Percentiles rank a stretch among this genome's conserved stretches.
Evolutionary conservation across 1,139 yeast genomes (phyloP).

Genomic region (Magnusiomyces sp.): DNA sequence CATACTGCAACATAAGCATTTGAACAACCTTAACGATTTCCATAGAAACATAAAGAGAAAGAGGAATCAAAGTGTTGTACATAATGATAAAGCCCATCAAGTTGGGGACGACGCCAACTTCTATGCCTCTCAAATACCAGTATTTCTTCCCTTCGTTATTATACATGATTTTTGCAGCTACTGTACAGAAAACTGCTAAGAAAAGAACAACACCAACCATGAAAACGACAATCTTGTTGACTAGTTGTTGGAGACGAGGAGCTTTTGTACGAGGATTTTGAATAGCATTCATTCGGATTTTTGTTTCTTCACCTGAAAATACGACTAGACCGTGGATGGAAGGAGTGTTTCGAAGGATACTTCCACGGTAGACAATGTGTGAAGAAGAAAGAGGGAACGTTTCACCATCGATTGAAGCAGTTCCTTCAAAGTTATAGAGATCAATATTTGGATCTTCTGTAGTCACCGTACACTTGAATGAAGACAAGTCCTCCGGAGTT

Average conservation of each 20-base stretch:
- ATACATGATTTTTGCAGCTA: constrained; percentile 60
- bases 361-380: constrained; percentile 80
- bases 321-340: constrained; percentile 69
- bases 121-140: constrained; percentile 70
- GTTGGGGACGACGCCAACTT: constrained; percentile 84
- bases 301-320: constrained; percentile 93
- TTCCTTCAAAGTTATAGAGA: constrained; percentile 86
- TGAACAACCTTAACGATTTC: constrained; percentile 90
- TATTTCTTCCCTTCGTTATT: constrained; percentile 34
- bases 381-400: constrained; percentile 64
- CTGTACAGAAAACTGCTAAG: constrained; percentile 70
- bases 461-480: constrained; percentile 42
- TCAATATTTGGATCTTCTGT: constrained; percentile 90
- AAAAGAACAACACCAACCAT: constrained; percentile 78
- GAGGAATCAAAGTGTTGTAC: constrained; percentile 93
- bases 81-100: constrained; percentile 93
- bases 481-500: constrained; percentile 45
- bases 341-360: constrained; percentile 74
- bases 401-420: constrained; percentile 33
- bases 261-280: constrained; percentile 87
- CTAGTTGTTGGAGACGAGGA: constrained; percentile 77
- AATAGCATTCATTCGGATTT: constrained; percentile 89
- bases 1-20: constrained; percentile 70
- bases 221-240: constrained; percentile 73
- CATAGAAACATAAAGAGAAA: constrained; percentile 92